phyloP scores from a whole-genome alignment of 108 stramenopile genomes.

The Schizochytrium sp. region DNA sequence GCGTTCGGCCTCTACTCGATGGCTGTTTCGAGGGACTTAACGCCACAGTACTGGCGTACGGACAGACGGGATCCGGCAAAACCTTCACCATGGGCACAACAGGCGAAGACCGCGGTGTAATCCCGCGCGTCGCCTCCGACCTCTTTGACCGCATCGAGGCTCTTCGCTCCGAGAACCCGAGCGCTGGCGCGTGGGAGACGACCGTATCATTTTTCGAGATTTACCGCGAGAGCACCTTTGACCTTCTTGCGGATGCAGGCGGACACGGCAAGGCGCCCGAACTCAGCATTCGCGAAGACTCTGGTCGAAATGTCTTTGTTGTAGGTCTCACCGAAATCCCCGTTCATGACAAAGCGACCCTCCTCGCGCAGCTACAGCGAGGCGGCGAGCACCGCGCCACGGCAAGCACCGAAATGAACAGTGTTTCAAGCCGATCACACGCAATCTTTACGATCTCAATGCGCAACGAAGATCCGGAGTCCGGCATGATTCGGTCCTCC shows the following conservation, averaged over 20 bases:
- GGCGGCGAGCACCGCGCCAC: constrained; percentile 58
- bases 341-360: constrained; percentile 49
- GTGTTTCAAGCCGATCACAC: constrained; percentile 68
- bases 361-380: constrained; percentile 48
- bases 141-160: neutral
- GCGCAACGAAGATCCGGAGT: constrained; percentile 28
- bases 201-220: constrained; percentile 20
- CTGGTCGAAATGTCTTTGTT: constrained; percentile 51
- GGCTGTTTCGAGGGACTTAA: neutral
- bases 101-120: neutral
- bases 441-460: constrained; percentile 80
- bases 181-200: neutral
- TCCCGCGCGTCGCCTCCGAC: constrained; percentile 10
- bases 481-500: constrained; percentile 23
- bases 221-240: neutral
- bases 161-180: neutral
- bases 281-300: neutral
- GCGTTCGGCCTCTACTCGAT: neutral
- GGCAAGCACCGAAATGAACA: constrained; percentile 80
- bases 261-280: neutral
- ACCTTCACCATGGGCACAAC: constrained; percentile 23
- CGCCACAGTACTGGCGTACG: constrained; percentile 22
- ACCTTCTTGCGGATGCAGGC: neutral
- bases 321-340: constrained; percentile 46
- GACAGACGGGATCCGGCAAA: constrained; percentile 28